Conservation (phyloP, 768 basidiomycete species). For the Rhodotorula kratochvilovae region DNA sequence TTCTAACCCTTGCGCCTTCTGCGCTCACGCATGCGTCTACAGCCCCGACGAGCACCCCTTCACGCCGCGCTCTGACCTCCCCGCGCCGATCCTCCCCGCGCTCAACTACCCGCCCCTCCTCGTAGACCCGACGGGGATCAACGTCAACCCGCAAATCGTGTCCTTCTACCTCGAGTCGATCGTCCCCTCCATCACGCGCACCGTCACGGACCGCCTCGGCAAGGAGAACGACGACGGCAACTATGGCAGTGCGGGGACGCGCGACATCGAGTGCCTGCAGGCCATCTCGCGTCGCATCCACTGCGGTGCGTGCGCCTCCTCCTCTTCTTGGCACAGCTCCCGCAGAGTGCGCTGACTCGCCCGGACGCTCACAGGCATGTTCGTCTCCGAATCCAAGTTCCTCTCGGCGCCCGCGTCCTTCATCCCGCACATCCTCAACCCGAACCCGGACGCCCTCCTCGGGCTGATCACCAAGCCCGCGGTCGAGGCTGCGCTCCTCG, state of each 20-base stretch:
- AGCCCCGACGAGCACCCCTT: slow-evolving; percentile 99
- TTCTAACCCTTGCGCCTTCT: neutral
- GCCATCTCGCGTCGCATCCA: slow-evolving; percentile 97
- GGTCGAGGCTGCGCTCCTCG: slow-evolving; percentile 78
- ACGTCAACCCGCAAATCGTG: slow-evolving; percentile 79
- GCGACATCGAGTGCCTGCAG: slow-evolving; percentile 94
- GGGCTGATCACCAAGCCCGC: slow-evolving; percentile 94
- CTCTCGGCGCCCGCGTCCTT: slow-evolving; percentile 75
- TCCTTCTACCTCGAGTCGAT: slow-evolving; percentile 82
- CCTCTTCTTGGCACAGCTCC: neutral
- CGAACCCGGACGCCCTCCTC: slow-evolving; percentile 69
- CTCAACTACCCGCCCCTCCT: slow-evolving; percentile 71
- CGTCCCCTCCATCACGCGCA: slow-evolving; percentile 79
- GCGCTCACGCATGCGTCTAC: slow-evolving; percentile 10
- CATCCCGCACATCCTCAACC: slow-evolving; percentile 80
- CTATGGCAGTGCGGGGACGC: slow-evolving; percentile 88
- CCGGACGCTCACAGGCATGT: slow-evolving; percentile 71
- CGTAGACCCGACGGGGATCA: slow-evolving; percentile 64
- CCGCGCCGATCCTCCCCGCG: slow-evolving; percentile 71
- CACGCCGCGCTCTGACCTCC: slow-evolving; percentile 63
- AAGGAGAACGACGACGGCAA: slow-evolving; percentile 90
- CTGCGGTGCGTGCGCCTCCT: slow-evolving; percentile 64
- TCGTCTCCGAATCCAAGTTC: slow-evolving; percentile 98
- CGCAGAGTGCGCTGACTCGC: neutral
- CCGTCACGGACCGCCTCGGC: slow-evolving; percentile 64